These are phyloP conservation scores for Umbelopsis ramanniana DNA, from an alignment of 192 early-diverging fungal species.

Conservation along the genomic window DNA sequence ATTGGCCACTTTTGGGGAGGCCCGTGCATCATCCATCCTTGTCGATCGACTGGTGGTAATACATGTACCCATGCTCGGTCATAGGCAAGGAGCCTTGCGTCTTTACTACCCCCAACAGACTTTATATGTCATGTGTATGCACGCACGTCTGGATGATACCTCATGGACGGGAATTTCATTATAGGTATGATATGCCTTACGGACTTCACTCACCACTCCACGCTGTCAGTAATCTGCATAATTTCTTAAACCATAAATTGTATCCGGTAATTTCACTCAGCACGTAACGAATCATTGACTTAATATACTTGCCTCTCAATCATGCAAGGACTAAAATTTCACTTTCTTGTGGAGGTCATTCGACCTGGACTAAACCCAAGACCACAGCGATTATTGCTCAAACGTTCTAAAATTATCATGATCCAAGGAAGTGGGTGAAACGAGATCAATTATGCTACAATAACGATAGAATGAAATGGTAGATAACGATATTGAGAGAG, in stretches of 20 bases:
- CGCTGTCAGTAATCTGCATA: no score
- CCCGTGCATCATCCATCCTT: neutral
- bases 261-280: no score
- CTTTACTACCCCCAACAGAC: neutral
- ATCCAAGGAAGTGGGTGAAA: neutral
- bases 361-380: neutral
- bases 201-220: no score
- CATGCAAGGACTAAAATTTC: no score
- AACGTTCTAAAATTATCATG: neutral
- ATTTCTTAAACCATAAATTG: no score
- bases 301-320: no score
- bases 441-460: neutral
- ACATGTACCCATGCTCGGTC: neutral
- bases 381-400: neutral
- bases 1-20: slow-evolving; percentile 2
- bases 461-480: neutral
- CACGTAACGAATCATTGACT: no score
- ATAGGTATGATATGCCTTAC: no score
- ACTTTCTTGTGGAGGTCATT: neutral
- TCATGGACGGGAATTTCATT: no score
- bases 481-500: neutral
- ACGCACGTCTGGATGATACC: neutral
- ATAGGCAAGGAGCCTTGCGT: neutral
- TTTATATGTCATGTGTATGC: neutral
- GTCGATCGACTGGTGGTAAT: neutral